Evolutionary conservation across 1,284 basidiomycete species (phyloP), one percentile per base, ranked within the genome.

Genomic region (Naganishia cerealis): DNA sequence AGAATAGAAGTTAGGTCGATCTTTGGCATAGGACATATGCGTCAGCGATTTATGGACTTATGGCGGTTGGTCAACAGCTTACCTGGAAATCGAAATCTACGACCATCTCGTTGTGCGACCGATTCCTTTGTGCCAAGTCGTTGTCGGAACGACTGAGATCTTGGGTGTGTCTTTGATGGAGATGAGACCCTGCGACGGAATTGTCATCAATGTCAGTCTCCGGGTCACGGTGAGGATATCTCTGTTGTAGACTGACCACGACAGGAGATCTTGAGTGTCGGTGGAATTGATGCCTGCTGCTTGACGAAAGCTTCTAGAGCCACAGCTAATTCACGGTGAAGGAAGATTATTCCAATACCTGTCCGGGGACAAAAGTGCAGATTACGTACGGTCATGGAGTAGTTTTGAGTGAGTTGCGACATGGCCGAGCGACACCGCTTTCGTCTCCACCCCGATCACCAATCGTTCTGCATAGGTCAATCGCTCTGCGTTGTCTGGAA

Each of bases 21-120:
- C 61, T 57, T 8, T 50, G 38, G 3, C 18, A 16, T 7, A 18
- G 26, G 12, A 33, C 16, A 29, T 15, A 24, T 9, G 24, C 13
- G 1, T 29, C 26, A 61, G 36, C 2, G 18, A 48, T 18, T 16
- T 13, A 50, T 9, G 1, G 21, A 10, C 13, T 40, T 8, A 21
- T 16, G 15, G 10, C 29, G 15, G 16, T 36, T 4, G 38, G 6
- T 38, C 26, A 18, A 18, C 18, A 61, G 58, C 58, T 61, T 50
- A 38, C 58, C 58, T 63, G 38, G 61, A 63, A 63, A 63, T 63
- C 40, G 36, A 54, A 63, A 54, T 63, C 61, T 26, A 54, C 50
- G 13, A 63, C 61, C 15, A 53, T 63, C 13, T 63, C 61, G 18
- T 63, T 63, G 21, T 63, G 61, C 12, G 61, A 63, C 18, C 50